These are phyloP conservation scores for Zychaea mexicana DNA, from an alignment of 371 early-diverging fungal species.

Conservation along the genomic window DNA sequence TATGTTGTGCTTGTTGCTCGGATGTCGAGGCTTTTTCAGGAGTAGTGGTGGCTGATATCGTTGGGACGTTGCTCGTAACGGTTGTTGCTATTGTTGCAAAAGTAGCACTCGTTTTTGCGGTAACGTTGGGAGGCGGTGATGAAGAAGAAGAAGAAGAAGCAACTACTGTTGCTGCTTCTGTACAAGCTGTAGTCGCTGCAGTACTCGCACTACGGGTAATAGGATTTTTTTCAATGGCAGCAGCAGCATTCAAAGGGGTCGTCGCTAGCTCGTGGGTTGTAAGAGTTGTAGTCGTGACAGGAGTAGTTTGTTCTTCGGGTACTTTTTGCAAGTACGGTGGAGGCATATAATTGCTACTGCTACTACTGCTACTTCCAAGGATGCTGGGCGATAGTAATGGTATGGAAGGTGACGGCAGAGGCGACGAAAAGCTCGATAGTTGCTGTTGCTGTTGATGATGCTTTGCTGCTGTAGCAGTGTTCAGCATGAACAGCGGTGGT, in stretches of 20 bases:
- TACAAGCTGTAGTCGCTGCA: no score
- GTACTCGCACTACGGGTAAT: no score
- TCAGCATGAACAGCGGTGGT: background rate
- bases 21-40: constrained; percentile 50
- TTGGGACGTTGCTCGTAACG: constrained; percentile 42
- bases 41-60: constrained; percentile 54
- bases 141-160: no score
- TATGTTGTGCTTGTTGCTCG: constrained; percentile 12
- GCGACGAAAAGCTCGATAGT: background rate
- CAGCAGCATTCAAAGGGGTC: no score
- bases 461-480: background rate
- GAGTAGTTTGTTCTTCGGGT: constrained; percentile 9
- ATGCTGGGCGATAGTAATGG: background rate
- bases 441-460: background rate
- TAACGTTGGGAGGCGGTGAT: no score
- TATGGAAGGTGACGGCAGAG: background rate
- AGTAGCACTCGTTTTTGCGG: no score
- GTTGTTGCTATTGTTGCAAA: background rate
- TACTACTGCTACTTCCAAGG: background rate
- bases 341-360: background rate
- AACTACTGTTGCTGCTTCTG: no score
- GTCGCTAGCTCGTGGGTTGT: no score
- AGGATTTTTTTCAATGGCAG: no score
- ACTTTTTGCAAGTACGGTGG: constrained; percentile 14
- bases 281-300: constrained; percentile 23